Evolutionary conservation across 495 filamentous ascomycete genomes (phyloP).

Genomic region (Podospora conica): DNA sequence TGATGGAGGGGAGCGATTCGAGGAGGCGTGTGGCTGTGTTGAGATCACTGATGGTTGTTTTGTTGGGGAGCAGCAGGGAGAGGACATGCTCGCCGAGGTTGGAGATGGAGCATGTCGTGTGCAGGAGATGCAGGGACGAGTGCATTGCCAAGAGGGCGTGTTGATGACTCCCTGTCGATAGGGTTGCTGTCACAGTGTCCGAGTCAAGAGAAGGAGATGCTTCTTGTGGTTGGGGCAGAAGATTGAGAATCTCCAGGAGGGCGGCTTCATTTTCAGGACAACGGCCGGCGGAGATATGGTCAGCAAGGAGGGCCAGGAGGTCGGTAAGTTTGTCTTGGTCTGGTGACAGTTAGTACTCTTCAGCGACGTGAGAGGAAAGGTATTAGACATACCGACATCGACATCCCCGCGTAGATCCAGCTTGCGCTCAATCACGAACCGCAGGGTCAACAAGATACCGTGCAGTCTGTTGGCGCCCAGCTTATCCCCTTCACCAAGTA

Average conservation of each 20-base stretch:
- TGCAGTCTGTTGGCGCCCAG: slow-evolving; percentile 45
- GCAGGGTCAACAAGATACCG: slow-evolving; percentile 55
- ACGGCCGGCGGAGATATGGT: slow-evolving; percentile 7
- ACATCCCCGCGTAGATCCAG: slow-evolving; percentile 31
- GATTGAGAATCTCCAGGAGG: slow-evolving; percentile 37
- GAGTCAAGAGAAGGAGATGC: background rate
- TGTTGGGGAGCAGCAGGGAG: background rate
- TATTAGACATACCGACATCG: slow-evolving; percentile 24
- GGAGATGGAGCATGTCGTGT: background rate
- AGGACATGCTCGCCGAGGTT: background rate
- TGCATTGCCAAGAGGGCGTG: background rate
- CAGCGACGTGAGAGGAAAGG: no score
- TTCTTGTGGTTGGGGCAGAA: slow-evolving; percentile 15
- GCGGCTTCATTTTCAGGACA: slow-evolving; percentile 36
- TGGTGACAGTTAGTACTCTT: background rate
- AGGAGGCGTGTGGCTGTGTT: slow-evolving; percentile 29
- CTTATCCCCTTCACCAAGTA: slow-evolving; percentile 35
- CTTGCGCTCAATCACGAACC: slow-evolving; percentile 47
- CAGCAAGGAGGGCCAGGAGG: background rate
- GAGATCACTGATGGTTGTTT: slow-evolving; percentile 13
- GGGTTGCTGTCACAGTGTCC: background rate
- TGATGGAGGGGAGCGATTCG: slow-evolving; percentile 8
- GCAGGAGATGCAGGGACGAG: background rate
- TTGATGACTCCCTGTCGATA: no score
- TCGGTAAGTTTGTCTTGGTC: background rate